These are phyloP conservation scores for Termitomyces bulborhizus DNA, from an alignment of 768 basidiomycete genomes.

Conservation along the genomic window DNA sequence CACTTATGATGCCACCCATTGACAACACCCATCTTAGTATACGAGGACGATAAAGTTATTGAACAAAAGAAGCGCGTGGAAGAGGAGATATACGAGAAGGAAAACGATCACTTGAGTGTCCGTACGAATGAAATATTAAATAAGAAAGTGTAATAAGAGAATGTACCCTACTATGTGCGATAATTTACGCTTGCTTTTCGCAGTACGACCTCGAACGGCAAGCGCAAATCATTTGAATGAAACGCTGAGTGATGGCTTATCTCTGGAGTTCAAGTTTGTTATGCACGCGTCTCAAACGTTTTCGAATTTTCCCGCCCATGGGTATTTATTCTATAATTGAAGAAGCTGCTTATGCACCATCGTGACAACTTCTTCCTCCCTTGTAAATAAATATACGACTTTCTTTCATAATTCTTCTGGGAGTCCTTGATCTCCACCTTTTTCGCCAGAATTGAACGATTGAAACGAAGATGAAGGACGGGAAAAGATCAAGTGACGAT, in stretches of 20 bases:
- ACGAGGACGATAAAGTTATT: conserved; percentile 34
- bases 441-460: background rate
- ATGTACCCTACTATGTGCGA: too few species aligned
- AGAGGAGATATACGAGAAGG: conserved; percentile 27
- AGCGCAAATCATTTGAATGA: background rate
- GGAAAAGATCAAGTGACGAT: background rate
- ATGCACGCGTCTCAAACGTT: too few species aligned
- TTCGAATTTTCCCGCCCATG: too few species aligned
- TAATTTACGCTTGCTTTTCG: too few species aligned
- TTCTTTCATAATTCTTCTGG: background rate
- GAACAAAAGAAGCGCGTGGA: conserved; percentile 37
- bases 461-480: background rate
- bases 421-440: background rate
- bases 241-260: background rate
- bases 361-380: too few species aligned
- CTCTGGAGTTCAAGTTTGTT: too few species aligned
- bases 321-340: background rate
- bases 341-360: background rate
- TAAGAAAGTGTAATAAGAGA: background rate
- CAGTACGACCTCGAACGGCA: too few species aligned
- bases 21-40: conserved; percentile 20
- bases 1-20: background rate
- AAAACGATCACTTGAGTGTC: background rate
- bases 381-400: background rate
- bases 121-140: background rate